These are phyloP conservation scores for Verbascum thapsus DNA, from an alignment of 257 asterid species.

Conservation along the genomic window DNA sequence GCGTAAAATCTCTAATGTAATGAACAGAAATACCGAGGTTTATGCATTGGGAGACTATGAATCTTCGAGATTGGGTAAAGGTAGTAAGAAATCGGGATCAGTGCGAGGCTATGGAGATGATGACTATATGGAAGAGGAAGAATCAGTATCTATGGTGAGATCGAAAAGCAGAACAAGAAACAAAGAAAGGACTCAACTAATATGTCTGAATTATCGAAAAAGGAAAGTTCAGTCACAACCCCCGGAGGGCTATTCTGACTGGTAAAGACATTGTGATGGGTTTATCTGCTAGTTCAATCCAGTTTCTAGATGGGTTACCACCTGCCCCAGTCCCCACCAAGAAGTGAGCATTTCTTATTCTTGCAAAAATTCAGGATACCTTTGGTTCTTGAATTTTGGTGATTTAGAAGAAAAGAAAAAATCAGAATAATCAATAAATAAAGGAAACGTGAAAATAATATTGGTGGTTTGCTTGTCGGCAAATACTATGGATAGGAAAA, in stretches of 20 bases:
- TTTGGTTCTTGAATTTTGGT: too few relatives aligned
- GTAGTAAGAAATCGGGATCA: constrained; percentile 39
- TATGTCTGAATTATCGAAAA: constrained; percentile 36
- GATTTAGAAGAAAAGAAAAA: too few relatives aligned
- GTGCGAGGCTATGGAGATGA: constrained; percentile 48
- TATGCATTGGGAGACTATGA: constrained; percentile 42
- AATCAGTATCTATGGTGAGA: constrained; percentile 48
- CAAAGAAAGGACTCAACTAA: constrained; percentile 37
- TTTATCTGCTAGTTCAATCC: constrained; percentile 42
- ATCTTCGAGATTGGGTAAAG: constrained; percentile 46
- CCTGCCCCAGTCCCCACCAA: constrained; percentile 82
- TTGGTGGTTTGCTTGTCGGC: too few relatives aligned
- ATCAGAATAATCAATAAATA: too few relatives aligned
- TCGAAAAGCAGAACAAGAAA: constrained; percentile 50
- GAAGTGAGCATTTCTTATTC: constrained; percentile 47
- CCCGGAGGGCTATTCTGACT: constrained; percentile 53
- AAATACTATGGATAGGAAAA: too few relatives aligned
- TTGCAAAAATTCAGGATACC: neutral
- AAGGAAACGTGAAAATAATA: too few relatives aligned
- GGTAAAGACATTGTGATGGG: constrained; percentile 46
- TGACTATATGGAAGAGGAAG: constrained; percentile 54
- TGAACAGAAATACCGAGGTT: constrained; percentile 39
- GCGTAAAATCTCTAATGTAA: constrained; percentile 49
- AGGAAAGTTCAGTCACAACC: constrained; percentile 60
- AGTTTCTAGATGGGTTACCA: constrained; percentile 70